Evolutionary conservation across 2,329 filamentous ascomycete genomes (phyloP).

Genomic region (Setomelanomma holmii): DNA sequence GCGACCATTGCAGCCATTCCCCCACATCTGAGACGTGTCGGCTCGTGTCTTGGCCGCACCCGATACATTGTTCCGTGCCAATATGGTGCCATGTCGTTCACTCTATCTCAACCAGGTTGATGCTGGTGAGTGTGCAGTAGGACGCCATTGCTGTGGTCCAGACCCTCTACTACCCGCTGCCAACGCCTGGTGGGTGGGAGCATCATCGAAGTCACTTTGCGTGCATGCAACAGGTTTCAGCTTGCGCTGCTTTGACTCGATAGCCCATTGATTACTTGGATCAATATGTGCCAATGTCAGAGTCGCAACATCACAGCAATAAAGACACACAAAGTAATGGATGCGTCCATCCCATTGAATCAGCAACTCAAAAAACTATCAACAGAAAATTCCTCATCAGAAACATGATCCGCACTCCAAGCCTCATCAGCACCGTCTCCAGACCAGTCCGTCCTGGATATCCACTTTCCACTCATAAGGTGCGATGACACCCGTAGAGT

Average conservation of each 20-base stretch:
- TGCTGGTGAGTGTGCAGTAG: neutral
- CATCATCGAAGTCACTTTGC: neutral
- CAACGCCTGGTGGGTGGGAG: neutral
- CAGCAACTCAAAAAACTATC: constrained; percentile 3
- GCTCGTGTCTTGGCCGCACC: neutral
- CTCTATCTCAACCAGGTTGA: neutral
- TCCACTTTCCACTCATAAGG: constrained; percentile 5
- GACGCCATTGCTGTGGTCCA: neutral
- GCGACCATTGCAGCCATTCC: neutral
- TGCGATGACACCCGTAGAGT: constrained; percentile 11
- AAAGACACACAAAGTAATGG: neutral
- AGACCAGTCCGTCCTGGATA: constrained; percentile 5
- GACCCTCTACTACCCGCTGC: neutral
- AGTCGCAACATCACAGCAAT: neutral
- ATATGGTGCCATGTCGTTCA: neutral
- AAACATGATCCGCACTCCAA: neutral
- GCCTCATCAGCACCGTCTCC: constrained; percentile 6
- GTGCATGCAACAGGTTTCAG: too few species aligned
- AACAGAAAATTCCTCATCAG: constrained; percentile 1
- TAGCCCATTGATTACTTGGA: too few species aligned
- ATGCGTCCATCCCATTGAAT: constrained; percentile 10
- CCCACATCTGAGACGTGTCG: neutral
- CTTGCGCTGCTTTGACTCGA: too few species aligned
- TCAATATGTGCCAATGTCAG: too few species aligned
- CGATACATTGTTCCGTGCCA: neutral